Conservation (phyloP, 1,139 yeast species). For the Sugiyamaella japonica region DNA sequence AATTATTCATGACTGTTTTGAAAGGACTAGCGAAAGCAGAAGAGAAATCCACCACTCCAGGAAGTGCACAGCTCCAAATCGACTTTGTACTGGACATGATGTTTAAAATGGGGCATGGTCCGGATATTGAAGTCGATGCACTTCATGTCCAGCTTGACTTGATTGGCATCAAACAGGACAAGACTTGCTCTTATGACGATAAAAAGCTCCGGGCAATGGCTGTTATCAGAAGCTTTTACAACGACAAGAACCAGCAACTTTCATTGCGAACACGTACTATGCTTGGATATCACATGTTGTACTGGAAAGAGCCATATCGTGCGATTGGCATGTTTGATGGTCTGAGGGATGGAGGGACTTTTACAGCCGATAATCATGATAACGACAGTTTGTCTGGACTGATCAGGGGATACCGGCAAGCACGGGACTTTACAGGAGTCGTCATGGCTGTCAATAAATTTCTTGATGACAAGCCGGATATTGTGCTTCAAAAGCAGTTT, state of each 20-base stretch:
- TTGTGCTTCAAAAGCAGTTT: slow-evolving; percentile 23
- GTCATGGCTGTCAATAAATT: slow-evolving; percentile 17
- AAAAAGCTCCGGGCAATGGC: slow-evolving; percentile 12
- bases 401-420: slow-evolving; percentile 22
- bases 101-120: slow-evolving; percentile 23
- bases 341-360: slow-evolving; percentile 22
- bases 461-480: slow-evolving; percentile 23
- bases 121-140: slow-evolving; percentile 17
- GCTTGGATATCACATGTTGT: slow-evolving; percentile 26
- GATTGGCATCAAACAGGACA: slow-evolving; percentile 13
- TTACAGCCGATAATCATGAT: slow-evolving; percentile 27
- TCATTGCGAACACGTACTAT: slow-evolving; percentile 21
- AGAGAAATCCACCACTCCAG: slow-evolving; percentile 1
- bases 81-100: slow-evolving; percentile 21
- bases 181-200: slow-evolving; percentile 2
- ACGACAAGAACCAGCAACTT: slow-evolving; percentile 6
- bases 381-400: slow-evolving; percentile 25
- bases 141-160: slow-evolving; percentile 15
- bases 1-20: slow-evolving; percentile 23
- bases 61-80: slow-evolving; percentile 4
- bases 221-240: slow-evolving; percentile 16
- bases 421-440: slow-evolving; percentile 19
- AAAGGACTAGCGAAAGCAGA: slow-evolving; percentile 21
- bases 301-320: slow-evolving; percentile 20
- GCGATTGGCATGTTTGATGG: slow-evolving; percentile 28